Base-by-base conservation (phyloP, 306 rosid species). In the Rosa lucieae region DNA sequence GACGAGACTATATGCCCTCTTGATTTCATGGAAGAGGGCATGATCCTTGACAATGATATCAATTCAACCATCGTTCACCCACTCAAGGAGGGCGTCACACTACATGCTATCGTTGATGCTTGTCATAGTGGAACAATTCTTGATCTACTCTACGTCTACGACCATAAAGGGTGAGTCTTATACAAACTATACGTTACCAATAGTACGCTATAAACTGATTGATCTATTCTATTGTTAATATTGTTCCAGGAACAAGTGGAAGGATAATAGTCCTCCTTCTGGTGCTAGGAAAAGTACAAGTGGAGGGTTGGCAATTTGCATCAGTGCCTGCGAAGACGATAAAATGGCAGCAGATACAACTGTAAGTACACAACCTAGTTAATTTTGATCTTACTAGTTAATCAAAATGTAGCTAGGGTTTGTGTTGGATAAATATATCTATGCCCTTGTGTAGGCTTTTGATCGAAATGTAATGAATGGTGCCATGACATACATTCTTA, bases 51-150 rank as follows among this genome's bases (percentile, higher is more conserved):
- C 63, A 82, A 92, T 43, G 90, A 92, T 42, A 80, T 92, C 21
- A 90, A 94, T 35, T 68, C 84, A 39, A 83, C 85, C 79, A 83
- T 92, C 78, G 98, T 92, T 78, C 71, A 84, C 84, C 98, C 98
- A 18, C 98, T 94, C 65, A 69, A 78, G 80, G 7, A 74, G 1
- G 93, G 88, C 23, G 97, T 90, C 79, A 90, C 58, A 5, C 94
- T 94, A 65, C 97, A 89, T 65, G 94, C 92, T 73, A 90, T 94
- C 6, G 92, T 92, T 20, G 98, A 94, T 83, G 90, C 98, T 49
- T 90, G 97, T 76, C 94, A 92, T 9, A 92, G 97, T 70, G 97
- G 97, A 82, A 92, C 98, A 0, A 82, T 92, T 65, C 98, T 92
- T 67, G 98, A 94, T 82, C 90, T 94, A 1, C 32, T 74, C 12